phyloP scores from a whole-genome alignment of 148 eudicot genomes.

The Rhododendron kiyosumense region DNA sequence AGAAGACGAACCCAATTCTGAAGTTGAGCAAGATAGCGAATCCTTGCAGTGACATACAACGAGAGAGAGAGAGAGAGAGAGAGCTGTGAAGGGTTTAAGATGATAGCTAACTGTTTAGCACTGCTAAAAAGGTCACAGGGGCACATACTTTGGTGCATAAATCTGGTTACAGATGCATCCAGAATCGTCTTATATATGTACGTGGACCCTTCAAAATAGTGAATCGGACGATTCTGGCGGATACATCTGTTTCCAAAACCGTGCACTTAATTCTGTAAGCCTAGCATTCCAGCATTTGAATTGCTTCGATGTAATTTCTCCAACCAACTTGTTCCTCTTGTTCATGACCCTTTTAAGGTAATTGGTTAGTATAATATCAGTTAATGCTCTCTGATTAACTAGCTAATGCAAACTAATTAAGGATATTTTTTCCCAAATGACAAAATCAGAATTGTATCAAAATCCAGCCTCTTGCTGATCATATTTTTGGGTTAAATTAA shows the following conservation, averaged over 20 bases:
- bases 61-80: too few species aligned
- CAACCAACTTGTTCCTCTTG: background rate
- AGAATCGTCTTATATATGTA: background rate
- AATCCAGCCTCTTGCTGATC: background rate
- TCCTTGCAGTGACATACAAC: slow-evolving; percentile 16
- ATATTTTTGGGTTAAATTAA: background rate
- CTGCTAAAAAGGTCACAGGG: background rate
- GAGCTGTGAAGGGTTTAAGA: background rate
- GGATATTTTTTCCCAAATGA: background rate
- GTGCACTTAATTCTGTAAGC: background rate
- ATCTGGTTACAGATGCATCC: background rate
- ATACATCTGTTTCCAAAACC: background rate
- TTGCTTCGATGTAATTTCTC: background rate
- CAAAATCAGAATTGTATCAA: background rate
- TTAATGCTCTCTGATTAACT: background rate
- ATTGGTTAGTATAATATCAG: background rate
- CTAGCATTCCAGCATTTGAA: background rate
- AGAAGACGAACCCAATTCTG: slow-evolving; percentile 73
- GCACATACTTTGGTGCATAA: background rate
- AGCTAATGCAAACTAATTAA: background rate
- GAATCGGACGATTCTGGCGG: background rate
- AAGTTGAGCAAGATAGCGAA: slow-evolving; percentile 63
- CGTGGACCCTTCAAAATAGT: background rate
- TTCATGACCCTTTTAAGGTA: background rate
- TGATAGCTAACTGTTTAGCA: background rate